Base-by-base conservation (phyloP, 257 asterid species). In the Cynanchum wilfordii region DNA sequence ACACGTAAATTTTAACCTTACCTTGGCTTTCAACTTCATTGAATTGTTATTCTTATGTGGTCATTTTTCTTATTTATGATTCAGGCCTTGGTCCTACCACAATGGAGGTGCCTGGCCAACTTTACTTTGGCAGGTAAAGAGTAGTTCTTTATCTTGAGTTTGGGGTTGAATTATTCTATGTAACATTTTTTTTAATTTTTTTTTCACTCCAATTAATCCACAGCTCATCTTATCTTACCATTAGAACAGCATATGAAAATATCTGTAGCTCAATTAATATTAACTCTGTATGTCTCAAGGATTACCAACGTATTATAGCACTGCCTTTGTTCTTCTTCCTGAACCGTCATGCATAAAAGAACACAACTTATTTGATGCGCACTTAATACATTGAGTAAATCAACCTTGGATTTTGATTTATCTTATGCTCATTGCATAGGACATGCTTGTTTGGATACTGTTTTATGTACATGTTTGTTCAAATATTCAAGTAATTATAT, bases 61-160 rank as follows among this genome's bases (percentile, higher is more conserved):
- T 10, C 40, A 15, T 52, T 73, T 64, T 52, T 30, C 27, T 36
- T 71, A 13, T 67, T 68, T 70, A 54, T 75, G 68, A 63, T 84
- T 83, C 87, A 89, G 95, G 78, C 89, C 95, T 74, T 89, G 95
- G 95, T 89, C 95, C 63, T 89, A 89, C 82, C 95, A 89, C 86
- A 89, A 89, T 68, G 95, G 88, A 67, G 95, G 95, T 81, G 67
- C 95, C 36, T 89, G 95, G 95, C 92, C 95, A 60, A 89, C 90
- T 71, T 83, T 89, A 72, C 92, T 89, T 60, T 89, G 95, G 95
- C 95, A 89, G 95, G 95, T 89, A 81, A 68, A 45, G 3, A 64
- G 10, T 30, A 38, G 57, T 55, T 77, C 22, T 67, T 40, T 47
- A 27, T 40, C 70, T 66, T 38, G 45, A 70, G 44, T 66, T 15